Base-by-base conservation (phyloP, 2,329 filamentous ascomycete genomes). In the Drechslerella coelobrocha region DNA sequence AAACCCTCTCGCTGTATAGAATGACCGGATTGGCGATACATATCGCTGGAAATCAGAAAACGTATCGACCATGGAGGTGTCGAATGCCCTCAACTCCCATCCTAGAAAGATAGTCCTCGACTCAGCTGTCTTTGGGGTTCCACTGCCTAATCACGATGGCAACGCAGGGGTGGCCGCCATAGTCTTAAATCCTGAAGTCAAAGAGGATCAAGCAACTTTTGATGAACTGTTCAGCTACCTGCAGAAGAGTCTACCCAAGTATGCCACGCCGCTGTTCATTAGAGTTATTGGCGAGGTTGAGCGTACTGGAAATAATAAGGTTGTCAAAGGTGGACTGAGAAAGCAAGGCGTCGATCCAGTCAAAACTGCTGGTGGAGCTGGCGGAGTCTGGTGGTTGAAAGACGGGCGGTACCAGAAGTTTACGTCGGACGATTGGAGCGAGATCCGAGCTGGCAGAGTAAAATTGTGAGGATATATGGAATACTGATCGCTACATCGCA, bases 41-140 rank as follows among this genome's bases (percentile, higher is more conserved):
- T 91, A 88, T 80, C 85, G 89, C 52, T 91, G 89, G 89, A 91
- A 94, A 80, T 88, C 87, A 54, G 89, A 93, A 78, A 93, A 93
- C 75, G 89, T 93, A 0, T 91, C 89, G 2, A 92, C 90, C 0
- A 86, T 84, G 53, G 91, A 96, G 78, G 92, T 96, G 17, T 85
- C 88, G n/a, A 85, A 92, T 76, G 85, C 86, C 0, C 79, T 96
- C 0, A 88, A 89, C 12, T 79, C 82, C 0, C 88, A 92, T 76
- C 81, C 86, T 0, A 52, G 55, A 27, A 62, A 69, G 23, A 81
- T 82, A 0, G 82, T 96, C 12, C 81, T 84, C 29, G 91, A 96
- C 80, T 89, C 90, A 29, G 95, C 95, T 75, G 91, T 96, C 26
- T 96, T 95, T 76, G 91, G 91, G 37, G 89, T 96, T 1, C 79